phyloP scores from a whole-genome alignment of 169 alveolate species.

The Eimeria acervulina region DNA sequence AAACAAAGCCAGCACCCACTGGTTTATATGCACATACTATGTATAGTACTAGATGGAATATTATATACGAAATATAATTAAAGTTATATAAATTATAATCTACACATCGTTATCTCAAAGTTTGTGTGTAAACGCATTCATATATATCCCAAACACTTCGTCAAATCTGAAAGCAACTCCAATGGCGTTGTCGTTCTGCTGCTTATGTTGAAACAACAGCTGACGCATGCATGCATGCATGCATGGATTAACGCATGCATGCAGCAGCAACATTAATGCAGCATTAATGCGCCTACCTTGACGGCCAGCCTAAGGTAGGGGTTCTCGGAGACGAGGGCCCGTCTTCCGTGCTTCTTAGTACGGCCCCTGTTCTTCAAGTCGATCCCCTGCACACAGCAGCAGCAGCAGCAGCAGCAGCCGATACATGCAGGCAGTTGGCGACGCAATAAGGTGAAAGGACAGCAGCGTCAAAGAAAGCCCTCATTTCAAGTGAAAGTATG shows the following conservation, averaged over 20 bases:
- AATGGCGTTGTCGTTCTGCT: too few relatives aligned
- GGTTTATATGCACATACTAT: too few relatives aligned
- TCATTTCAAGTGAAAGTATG: too few relatives aligned
- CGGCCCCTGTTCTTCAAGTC: slow-evolving; percentile 87
- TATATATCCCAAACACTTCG: too few relatives aligned
- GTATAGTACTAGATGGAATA: not conserved
- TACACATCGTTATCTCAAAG: not conserved
- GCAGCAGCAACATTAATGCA: too few relatives aligned
- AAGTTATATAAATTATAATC: not conserved
- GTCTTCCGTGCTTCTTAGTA: slow-evolving; percentile 82
- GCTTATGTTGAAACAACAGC: too few relatives aligned
- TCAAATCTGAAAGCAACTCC: too few relatives aligned
- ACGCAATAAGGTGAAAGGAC: not conserved
- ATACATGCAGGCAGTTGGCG: not conserved
- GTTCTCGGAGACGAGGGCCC: slow-evolving; percentile 79
- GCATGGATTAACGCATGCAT: too few relatives aligned
- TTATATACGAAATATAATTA: not conserved
- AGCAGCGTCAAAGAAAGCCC: not conserved
- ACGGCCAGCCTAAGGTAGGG: slow-evolving; percentile 86
- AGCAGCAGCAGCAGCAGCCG: not conserved
- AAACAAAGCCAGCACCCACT: too few relatives aligned
- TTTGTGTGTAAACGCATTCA: too few relatives aligned
- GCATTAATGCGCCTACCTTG: slow-evolving; percentile 75
- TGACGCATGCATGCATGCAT: too few relatives aligned
- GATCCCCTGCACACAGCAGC: slow-evolving; percentile 84